Evolutionary conservation across 1,139 yeast genomes (phyloP).

Genomic region (Candida albicans): DNA sequence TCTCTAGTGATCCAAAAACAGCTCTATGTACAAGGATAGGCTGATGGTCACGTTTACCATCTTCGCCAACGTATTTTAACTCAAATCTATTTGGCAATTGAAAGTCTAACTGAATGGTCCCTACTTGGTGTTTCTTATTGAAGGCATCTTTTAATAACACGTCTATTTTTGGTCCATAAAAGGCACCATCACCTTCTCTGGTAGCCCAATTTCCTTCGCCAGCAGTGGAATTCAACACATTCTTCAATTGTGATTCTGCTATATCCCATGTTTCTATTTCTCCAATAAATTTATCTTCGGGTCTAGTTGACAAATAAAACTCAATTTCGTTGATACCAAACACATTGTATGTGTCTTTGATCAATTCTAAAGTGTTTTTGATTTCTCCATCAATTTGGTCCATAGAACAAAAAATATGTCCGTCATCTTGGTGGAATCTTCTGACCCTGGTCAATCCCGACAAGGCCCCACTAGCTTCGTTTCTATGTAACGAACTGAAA

Average conservation of each 20-base stretch:
- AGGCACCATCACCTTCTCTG: constrained; percentile 95
- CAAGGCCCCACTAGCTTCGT: constrained; percentile 92
- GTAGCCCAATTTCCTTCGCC: constrained; percentile 64
- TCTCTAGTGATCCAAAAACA: constrained; percentile 88
- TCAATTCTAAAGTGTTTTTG: constrained; percentile 66
- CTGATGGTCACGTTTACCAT: constrained; percentile 49
- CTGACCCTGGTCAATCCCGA: constrained; percentile 94
- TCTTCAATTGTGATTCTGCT: constrained; percentile 74
- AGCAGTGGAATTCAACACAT: constrained; percentile 59
- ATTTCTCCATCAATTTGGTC: constrained; percentile 84
- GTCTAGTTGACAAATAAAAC: constrained; percentile 84
- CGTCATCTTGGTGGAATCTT: constrained; percentile 98
- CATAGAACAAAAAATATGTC: constrained; percentile 89
- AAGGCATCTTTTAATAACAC: constrained; percentile 80
- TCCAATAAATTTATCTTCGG: constrained; percentile 81
- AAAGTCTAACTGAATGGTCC: constrained; percentile 93
- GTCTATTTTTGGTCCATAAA: constrained; percentile 96
- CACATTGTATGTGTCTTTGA: constrained; percentile 74
- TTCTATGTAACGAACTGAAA: constrained; percentile 91
- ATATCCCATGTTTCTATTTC: constrained; percentile 77
- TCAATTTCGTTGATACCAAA: constrained; percentile 72
- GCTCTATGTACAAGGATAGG: constrained; percentile 97
- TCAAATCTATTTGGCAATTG: constrained; percentile 88
- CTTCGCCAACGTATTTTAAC: constrained; percentile 58
- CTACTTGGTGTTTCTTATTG: constrained; percentile 87